Evolutionary conservation across 352 stramenopile genomes (phyloP).

Genomic region (Pythium sukuiense): DNA sequence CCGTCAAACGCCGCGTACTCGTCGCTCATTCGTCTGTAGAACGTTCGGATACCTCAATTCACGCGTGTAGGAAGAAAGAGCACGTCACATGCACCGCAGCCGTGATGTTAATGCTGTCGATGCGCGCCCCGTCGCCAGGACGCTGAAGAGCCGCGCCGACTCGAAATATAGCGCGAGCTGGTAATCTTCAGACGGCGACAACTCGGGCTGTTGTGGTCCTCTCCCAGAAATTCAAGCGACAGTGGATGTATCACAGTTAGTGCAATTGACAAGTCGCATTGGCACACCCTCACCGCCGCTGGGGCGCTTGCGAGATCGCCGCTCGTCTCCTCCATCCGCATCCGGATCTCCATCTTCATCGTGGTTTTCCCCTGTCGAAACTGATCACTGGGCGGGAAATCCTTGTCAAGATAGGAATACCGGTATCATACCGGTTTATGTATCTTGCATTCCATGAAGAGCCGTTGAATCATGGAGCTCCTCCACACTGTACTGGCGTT

Average conservation of each 20-base stretch:
- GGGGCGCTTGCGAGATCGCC: neutral
- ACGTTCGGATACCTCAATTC: too few species aligned
- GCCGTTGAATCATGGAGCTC: neutral
- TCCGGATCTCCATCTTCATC: neutral
- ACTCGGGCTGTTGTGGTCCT: neutral
- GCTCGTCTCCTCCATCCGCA: neutral
- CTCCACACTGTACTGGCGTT: neutral
- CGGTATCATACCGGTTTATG: conserved; percentile 1
- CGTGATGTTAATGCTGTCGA: neutral
- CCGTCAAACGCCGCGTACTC: conserved; percentile 8
- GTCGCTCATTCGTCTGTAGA: conserved; percentile 1
- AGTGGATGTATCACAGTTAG: neutral
- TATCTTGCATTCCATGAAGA: neutral
- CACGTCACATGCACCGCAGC: neutral
- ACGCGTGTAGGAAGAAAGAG: neutral
- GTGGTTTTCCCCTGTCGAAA: conserved; percentile 3
- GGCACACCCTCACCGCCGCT: neutral
- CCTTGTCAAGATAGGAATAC: neutral
- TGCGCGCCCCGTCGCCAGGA: neutral
- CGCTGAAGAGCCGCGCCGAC: neutral
- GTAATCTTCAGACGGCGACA: neutral
- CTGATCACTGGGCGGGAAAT: conserved; percentile 3
- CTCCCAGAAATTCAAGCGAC: neutral
- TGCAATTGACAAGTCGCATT: neutral
- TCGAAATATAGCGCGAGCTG: neutral